A percentile compares a stretch with the other conserved stretches of the same genome.
Conservation (phyloP, 768 basidiomycete genomes). For the Termitomyces sp. region DNA sequence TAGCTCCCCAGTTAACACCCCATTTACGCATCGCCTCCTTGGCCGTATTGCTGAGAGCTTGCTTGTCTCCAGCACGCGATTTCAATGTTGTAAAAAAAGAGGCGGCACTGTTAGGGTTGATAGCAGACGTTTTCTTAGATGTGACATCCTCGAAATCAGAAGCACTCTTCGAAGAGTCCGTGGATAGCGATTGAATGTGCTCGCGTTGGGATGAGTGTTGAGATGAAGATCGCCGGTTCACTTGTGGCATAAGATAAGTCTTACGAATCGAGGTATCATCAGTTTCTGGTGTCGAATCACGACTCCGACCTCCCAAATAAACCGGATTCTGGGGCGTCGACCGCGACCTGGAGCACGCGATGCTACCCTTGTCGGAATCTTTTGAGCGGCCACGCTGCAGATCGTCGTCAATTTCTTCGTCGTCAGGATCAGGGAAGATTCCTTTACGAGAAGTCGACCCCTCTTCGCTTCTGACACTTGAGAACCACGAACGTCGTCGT, state of each 20-base stretch:
- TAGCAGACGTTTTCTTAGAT: constrained; percentile 30
- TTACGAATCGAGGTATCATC: constrained; percentile 9
- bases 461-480: constrained; percentile 35
- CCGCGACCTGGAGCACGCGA: constrained; percentile 22
- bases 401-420: constrained; percentile 19
- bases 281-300: constrained; percentile 11
- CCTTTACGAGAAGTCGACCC: constrained; percentile 22
- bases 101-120: constrained; percentile 40
- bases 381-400: constrained; percentile 31
- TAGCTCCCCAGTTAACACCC: constrained; percentile 79
- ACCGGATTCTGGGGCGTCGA: constrained; percentile 26
- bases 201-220: constrained; percentile 38
- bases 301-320: constrained; percentile 9
- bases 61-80: constrained; percentile 75
- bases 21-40: constrained; percentile 91
- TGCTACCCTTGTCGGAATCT: constrained; percentile 22
- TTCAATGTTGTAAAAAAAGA: constrained; percentile 78
- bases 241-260: constrained; percentile 11
- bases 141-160: constrained; percentile 21
- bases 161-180: constrained; percentile 15
- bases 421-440: constrained; percentile 14
- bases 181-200: constrained; percentile 20
- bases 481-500: constrained; percentile 58
- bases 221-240: constrained; percentile 38
- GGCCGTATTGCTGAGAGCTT: constrained; percentile 78